Conservation (phyloP, 23 red algal genomes). For the Gracilaria domingensis region DNA sequence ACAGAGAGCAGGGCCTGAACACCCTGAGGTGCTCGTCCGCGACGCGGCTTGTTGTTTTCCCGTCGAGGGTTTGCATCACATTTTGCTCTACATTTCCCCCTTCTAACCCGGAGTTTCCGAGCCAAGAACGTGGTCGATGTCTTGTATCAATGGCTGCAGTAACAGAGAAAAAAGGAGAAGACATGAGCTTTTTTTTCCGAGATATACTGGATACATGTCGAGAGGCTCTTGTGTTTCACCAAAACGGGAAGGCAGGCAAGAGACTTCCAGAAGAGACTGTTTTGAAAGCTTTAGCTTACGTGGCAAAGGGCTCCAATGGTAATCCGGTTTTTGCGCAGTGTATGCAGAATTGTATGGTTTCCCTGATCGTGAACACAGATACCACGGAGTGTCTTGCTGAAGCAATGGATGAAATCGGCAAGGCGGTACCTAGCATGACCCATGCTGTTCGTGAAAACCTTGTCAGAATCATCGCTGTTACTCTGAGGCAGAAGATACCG, state of each 20-base stretch:
- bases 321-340: constrained; percentile 51
- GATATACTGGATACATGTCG: constrained; percentile 69
- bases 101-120: constrained; percentile 42
- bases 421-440: constrained; percentile 21
- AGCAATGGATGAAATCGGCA: constrained; percentile 43
- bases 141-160: constrained; percentile 78
- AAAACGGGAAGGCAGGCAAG: background rate
- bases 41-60: too few relatives aligned
- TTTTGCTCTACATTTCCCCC: too few relatives aligned
- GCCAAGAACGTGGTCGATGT: constrained; percentile 57
- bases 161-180: constrained; percentile 45
- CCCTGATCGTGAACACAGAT: constrained; percentile 38
- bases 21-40: too few relatives aligned
- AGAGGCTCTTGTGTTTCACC: constrained; percentile 63
- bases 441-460: constrained; percentile 33
- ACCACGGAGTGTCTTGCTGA: constrained; percentile 46
- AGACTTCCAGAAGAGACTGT: constrained; percentile 35
- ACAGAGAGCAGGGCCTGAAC: too few relatives aligned
- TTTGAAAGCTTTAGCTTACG: constrained; percentile 33
- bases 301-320: constrained; percentile 43
- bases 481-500: constrained; percentile 40
- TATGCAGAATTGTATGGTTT: constrained; percentile 29
- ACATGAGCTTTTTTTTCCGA: constrained; percentile 34
- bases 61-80: too few relatives aligned
- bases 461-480: constrained; percentile 60